Base-by-base conservation (phyloP, 2,329 filamentous ascomycete species). In the Moelleriella libera region DNA sequence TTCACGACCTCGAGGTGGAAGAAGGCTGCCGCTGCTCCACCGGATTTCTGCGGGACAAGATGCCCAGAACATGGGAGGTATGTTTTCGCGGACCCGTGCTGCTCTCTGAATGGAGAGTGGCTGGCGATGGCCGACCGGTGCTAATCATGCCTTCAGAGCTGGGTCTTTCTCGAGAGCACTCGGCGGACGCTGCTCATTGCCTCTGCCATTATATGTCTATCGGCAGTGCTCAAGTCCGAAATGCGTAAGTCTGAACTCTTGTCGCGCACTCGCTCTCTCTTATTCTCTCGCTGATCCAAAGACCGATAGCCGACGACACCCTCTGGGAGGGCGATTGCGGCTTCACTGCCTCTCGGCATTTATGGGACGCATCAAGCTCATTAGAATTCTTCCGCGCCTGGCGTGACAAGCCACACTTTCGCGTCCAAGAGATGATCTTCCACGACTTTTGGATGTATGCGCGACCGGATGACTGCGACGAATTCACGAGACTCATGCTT, bases 21-120 rank as follows among this genome's bases (percentile, higher is more conserved):
- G 51, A 42, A 47, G 61, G 43, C 52, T 58, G 2, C 30, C 54
- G 32, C 44, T 12, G 57, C 32, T 37, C 32, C 8, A 37, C 32
- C 3, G 32, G 32, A 8, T 37, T 37, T 4, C 32, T 8, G 12
- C 32, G 60, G 32, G 60, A 64, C 3, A 56, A 55, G 30, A 61
- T 63, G 28, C 68, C 69, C 1, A 56, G 62, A 46, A 65, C 56
- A 30, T 72, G 69, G 69, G 68, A 71, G 58, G 66, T 64, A 40
- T 48, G 59, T 52, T 21, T 21, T 21, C 21, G 21, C 21, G 21
- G 21, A 21, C 21, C 21, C 21, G 21, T 21, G 21, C 21, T 21
- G 21, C 21, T 21, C 21, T 21, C 21, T 21, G 21, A 21, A 21
- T 3, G 3, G 21, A 21, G 21, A 21, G 21, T 21, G 21, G 3